Base-by-base conservation (phyloP, 306 rosid species). In the Abrus pulchellus region DNA sequence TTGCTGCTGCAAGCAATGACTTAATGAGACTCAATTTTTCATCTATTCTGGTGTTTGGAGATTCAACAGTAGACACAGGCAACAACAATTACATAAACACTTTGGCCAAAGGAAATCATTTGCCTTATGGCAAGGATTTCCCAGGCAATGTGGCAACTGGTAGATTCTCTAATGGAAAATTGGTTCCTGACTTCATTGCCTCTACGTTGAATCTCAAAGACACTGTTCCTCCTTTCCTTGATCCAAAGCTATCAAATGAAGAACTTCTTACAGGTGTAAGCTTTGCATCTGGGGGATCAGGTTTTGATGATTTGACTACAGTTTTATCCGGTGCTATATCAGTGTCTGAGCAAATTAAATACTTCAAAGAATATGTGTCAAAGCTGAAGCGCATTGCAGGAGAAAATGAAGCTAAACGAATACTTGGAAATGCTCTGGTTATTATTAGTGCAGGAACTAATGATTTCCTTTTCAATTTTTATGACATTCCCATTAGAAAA, bases 131-230 rank as follows among this genome's bases (percentile, higher is more conserved):
- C 4, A 75, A 27, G 29, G 89, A 93, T 62, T 93, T 87, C 4
- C 89, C 91, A 1, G 87, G 79, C 3, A 93, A 89, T 29, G 57
- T 80, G 5, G 79, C 91, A 0, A 90, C 87, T 1, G 97, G 97
- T 2, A 87, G 97, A 81, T 93, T 86, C 30, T 87, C 90, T 0
- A 83, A 91, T 72, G 93, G 94, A 60, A 93, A 91, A 84, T 78
- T 89, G 6, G 81, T 80, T 7, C 77, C 92, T 8, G 95, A 92
- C 44, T 78, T 92, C 48, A 3, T 89, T 63, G 92, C 97, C 10
- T 88, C 92, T 10, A 0, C 12, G 20, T 3, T 85, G 50, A 77
- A 71, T 3, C 80, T 92, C 78, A 90, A 94, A 82, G 90, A 90
- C 27, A 57, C 34, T 14, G 81, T 92, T 10, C 95, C 91, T 79